phyloP scores from a whole-genome alignment of 2,329 filamentous ascomycete genomes.

The Amylocarpus encephaloides region DNA sequence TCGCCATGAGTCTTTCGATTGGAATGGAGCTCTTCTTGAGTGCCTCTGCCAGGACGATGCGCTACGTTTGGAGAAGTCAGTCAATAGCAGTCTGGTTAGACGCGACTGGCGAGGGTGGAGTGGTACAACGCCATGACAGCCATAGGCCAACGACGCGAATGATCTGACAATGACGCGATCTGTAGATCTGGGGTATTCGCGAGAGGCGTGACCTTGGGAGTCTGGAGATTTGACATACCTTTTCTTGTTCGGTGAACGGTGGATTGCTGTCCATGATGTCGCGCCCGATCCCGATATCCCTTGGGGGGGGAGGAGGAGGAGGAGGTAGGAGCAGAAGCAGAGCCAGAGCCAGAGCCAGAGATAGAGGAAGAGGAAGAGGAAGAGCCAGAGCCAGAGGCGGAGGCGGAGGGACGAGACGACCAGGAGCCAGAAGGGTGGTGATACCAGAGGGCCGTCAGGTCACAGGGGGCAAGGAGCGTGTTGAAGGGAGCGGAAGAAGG shows the following conservation, averaged over 20 bases:
- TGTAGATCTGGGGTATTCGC: conserved; percentile 1
- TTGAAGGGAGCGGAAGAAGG: conserved; percentile 15
- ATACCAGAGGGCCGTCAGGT: conserved; percentile 8
- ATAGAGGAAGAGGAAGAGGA: no score
- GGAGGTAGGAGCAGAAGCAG: no score
- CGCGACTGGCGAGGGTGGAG: conserved; percentile 15
- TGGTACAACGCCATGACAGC: conserved; percentile 3
- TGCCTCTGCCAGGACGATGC: conserved; percentile 44
- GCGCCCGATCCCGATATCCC: neutral
- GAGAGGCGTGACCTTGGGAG: neutral
- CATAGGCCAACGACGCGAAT: conserved; percentile 14
- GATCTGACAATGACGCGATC: conserved; percentile 14
- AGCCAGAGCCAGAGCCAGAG: no score
- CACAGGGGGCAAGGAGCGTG: conserved; percentile 13
- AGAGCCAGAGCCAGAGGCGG: no score
- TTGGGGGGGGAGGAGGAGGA: neutral
- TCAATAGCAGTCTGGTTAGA: conserved; percentile 18
- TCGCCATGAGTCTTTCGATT: conserved; percentile 37
- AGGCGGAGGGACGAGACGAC: conserved; percentile 2
- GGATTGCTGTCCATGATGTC: conserved; percentile 21
- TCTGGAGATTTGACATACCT: conserved; percentile 24
- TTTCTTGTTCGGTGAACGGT: conserved; percentile 28
- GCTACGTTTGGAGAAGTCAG: conserved; percentile 19
- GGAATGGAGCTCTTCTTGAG: conserved; percentile 41
- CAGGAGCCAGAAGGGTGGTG: conserved; percentile 10